Percentiles rank a stretch among this genome's conserved stretches.
phyloP scores from a whole-genome alignment of 805 yeast genomes.

The Wickerhamomyces chaumierensis region DNA sequence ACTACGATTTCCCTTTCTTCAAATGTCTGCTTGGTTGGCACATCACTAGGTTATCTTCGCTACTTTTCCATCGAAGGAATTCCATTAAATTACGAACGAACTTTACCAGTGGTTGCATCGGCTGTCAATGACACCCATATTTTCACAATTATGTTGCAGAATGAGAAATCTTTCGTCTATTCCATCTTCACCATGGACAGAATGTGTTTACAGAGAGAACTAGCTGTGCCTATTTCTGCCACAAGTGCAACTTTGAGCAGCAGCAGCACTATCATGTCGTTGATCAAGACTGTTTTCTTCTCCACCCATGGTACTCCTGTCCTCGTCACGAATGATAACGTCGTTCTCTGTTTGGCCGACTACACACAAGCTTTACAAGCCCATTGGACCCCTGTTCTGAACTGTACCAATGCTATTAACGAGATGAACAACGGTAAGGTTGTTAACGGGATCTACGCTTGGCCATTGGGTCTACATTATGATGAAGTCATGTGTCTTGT shows the following conservation, averaged over 20 bases:
- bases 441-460: constrained; percentile 49
- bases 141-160: constrained; percentile 21
- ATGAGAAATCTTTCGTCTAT: constrained; percentile 22
- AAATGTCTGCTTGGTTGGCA: constrained; percentile 52
- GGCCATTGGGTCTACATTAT: constrained; percentile 78
- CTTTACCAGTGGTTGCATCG: constrained; percentile 56
- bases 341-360: constrained; percentile 54
- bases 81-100: constrained; percentile 56
- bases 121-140: constrained; percentile 19
- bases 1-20: constrained; percentile 60
- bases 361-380: constrained; percentile 77
- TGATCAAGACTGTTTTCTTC: constrained; percentile 63
- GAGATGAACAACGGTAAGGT: constrained; percentile 28
- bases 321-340: constrained; percentile 68
- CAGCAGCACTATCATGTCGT: constrained; percentile 3
- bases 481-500: constrained; percentile 67
- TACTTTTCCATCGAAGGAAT: constrained; percentile 64
- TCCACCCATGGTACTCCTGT: constrained; percentile 87
- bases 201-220: constrained; percentile 36
- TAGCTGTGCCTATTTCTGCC: constrained; percentile 36
- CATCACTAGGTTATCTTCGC: constrained; percentile 67
- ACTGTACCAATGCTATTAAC: constrained; percentile 33
- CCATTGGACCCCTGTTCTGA: constrained; percentile 78
- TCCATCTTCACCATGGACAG: constrained; percentile 36
- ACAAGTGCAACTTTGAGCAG: too few species aligned